Percentiles rank a stretch among this genome's conserved stretches.
These are phyloP conservation scores for Picocystis salinarum DNA, from an alignment of 139 green algal species.

Conservation along the genomic window DNA sequence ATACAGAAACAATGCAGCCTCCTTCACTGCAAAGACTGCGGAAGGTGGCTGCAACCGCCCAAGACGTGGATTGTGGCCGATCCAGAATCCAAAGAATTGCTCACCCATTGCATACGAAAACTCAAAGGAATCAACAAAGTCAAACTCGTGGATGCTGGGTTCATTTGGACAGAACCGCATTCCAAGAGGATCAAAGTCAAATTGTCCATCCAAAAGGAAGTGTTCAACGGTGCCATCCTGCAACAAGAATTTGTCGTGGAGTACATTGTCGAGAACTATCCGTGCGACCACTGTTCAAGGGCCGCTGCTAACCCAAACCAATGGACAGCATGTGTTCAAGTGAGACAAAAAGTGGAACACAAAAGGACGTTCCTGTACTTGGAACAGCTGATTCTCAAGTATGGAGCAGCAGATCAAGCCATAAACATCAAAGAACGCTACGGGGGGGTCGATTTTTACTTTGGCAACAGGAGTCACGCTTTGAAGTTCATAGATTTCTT, in stretches of 20 bases:
- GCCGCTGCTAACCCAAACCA: conserved; percentile 76
- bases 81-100: conserved; percentile 86
- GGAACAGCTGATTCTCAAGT: conserved; percentile 95
- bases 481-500: conserved; percentile 94
- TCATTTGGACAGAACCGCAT: conserved; percentile 98
- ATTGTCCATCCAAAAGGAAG: conserved; percentile 81
- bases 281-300: conserved; percentile 80
- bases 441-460: conserved; percentile 91
- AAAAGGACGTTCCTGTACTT: conserved; percentile 98
- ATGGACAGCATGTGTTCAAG: conserved; percentile 81
- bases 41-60: conserved; percentile 81
- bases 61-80: conserved; percentile 82
- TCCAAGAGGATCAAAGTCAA: conserved; percentile 87
- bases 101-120: conserved; percentile 90
- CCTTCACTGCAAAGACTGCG: conserved; percentile 79
- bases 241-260: conserved; percentile 92
- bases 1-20: conserved; percentile 81
- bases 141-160: conserved; percentile 94
- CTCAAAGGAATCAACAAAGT: conserved; percentile 74
- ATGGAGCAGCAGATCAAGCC: conserved; percentile 49
- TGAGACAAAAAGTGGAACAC: conserved; percentile 81
- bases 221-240: conserved; percentile 90
- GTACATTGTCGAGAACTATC: conserved; percentile 81
- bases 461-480: conserved; percentile 53
- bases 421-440: conserved; percentile 13